phyloP scores from a whole-genome alignment of 164 flowering plant genomes.

The Vitis vinifera region DNA sequence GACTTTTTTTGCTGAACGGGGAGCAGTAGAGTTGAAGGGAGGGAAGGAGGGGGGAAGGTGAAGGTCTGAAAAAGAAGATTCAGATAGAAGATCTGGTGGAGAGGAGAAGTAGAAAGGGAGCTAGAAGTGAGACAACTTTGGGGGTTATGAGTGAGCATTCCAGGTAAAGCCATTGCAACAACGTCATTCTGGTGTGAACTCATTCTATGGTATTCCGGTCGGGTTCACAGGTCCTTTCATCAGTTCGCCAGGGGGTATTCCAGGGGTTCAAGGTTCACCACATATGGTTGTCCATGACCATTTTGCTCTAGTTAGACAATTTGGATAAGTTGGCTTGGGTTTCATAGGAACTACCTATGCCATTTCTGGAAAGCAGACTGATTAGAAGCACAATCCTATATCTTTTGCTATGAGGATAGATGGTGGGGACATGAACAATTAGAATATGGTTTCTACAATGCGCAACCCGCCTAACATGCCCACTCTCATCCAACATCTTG shows the following conservation, averaged over 20 bases:
- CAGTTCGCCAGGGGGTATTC: conserved; percentile 74
- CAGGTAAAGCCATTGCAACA: conserved; percentile 39
- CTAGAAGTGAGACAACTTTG: too few relatives aligned
- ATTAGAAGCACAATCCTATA: conserved; percentile 81
- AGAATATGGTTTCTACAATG: conserved; percentile 60
- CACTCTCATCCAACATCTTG: conserved; percentile 73
- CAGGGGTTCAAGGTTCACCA: conserved; percentile 86
- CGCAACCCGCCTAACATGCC: conserved; percentile 53
- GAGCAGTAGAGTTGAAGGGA: too few relatives aligned
- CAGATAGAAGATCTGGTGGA: too few relatives aligned
- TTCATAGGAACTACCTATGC: conserved; percentile 92
- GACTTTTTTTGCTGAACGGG: too few relatives aligned
- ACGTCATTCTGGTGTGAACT: conserved; percentile 76
- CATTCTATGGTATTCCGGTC: conserved; percentile 83
- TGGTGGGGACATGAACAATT: conserved; percentile 59
- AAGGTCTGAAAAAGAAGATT: too few relatives aligned
- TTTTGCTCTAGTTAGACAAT: conserved; percentile 94
- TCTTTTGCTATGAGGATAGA: conserved; percentile 51
- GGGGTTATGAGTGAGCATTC: too few relatives aligned
- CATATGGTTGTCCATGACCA: conserved; percentile 98
- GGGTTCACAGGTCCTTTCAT: conserved; percentile 89
- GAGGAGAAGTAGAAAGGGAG: too few relatives aligned
- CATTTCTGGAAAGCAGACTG: conserved; percentile 87
- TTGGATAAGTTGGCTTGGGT: conserved; percentile 92
- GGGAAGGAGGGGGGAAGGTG: too few relatives aligned